phyloP scores from a whole-genome alignment of 441 rosid species.

The Pelargonium hybrid region DNA sequence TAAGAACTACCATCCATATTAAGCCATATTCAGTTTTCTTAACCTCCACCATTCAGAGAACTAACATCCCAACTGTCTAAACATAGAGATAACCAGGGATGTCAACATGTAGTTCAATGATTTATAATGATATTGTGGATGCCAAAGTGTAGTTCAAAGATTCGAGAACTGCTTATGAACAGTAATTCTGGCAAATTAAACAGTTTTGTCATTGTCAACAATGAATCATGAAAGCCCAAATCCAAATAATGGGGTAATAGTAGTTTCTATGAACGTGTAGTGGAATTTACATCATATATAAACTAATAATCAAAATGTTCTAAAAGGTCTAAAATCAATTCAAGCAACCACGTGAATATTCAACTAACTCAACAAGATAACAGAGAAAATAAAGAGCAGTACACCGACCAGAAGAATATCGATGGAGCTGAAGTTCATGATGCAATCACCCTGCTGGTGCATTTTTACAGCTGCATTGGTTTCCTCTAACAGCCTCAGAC shows the following conservation, averaged over 20 bases:
- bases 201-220: neutral
- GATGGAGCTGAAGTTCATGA: slow-evolving; percentile 48
- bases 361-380: neutral
- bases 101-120: neutral
- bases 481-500: slow-evolving; percentile 61
- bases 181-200: neutral
- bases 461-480: slow-evolving; percentile 71
- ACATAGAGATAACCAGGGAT: neutral
- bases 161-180: neutral
- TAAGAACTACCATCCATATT: neutral
- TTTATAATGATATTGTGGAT: neutral
- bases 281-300: neutral
- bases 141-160: neutral
- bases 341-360: neutral
- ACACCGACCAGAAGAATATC: slow-evolving; percentile 39
- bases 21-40: neutral
- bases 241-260: neutral
- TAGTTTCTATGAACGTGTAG: neutral
- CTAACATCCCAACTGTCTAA: neutral
- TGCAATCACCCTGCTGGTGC: slow-evolving; percentile 56
- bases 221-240: neutral
- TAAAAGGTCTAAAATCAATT: neutral
- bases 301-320: neutral
- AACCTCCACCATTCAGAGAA: neutral
- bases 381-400: neutral